phyloP scores from a whole-genome alignment of 2,329 filamentous ascomycete genomes.

The Phyllosticta citriasiana region DNA sequence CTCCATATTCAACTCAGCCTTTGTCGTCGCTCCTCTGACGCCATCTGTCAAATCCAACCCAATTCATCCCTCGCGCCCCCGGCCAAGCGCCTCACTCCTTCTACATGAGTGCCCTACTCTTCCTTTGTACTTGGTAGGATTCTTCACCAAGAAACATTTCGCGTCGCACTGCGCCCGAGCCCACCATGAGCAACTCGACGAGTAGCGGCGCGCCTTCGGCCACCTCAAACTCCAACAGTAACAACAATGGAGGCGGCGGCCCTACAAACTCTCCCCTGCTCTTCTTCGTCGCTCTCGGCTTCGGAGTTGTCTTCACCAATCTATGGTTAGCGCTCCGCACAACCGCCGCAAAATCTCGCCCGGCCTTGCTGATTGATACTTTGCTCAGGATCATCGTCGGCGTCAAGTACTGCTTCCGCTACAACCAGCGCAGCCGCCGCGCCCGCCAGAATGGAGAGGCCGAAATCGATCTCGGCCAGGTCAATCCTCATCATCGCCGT shows the following conservation, averaged over 20 bases:
- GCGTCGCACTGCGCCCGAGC: background rate
- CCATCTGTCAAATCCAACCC: background rate
- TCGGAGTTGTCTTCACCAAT: slow-evolving; percentile 97
- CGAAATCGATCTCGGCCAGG: slow-evolving; percentile 74
- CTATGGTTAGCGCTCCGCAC: slow-evolving; percentile 61
- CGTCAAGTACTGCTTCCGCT: slow-evolving; percentile 98
- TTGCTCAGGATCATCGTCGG: slow-evolving; percentile 90
- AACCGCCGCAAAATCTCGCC: background rate
- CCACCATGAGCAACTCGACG: background rate
- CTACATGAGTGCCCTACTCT: background rate
- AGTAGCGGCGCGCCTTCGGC: slow-evolving; percentile 10
- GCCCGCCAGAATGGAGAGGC: slow-evolving; percentile 67
- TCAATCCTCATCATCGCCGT: slow-evolving; percentile 77
- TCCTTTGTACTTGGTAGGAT: background rate
- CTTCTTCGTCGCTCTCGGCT: slow-evolving; percentile 92
- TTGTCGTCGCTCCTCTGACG: background rate
- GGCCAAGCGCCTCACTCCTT: background rate
- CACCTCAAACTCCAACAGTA: slow-evolving; percentile 12
- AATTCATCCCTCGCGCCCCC: background rate
- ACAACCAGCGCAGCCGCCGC: slow-evolving; percentile 86
- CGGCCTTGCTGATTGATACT: background rate
- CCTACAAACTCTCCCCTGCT: slow-evolving; percentile 65
- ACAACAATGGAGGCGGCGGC: slow-evolving; percentile 28
- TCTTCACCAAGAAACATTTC: background rate
- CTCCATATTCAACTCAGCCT: background rate